Evolutionary conservation across 192 early-diverging fungal genomes (phyloP).

Genomic region (Dimargaris cristalligena): DNA sequence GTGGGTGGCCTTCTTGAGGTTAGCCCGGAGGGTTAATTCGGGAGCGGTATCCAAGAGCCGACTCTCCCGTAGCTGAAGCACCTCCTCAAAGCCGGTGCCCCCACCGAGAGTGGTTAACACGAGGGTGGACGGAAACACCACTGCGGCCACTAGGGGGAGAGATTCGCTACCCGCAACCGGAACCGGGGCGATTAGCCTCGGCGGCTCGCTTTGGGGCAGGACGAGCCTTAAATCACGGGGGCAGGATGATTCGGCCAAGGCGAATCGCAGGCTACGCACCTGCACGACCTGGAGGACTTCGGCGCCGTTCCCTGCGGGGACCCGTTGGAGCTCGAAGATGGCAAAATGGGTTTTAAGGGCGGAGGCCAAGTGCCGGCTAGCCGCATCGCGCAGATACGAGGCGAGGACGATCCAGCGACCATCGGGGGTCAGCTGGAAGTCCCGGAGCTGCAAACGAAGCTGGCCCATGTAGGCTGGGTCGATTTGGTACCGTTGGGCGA

Average conservation of each 20-base stretch:
- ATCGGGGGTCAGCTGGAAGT: slow-evolving; percentile 15
- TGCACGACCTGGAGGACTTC: not conserved
- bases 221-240: no score
- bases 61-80: slow-evolving; percentile 15
- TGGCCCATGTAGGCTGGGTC: slow-evolving; percentile 4
- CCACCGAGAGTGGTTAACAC: not conserved
- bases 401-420: slow-evolving; percentile 12
- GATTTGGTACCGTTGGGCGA: slow-evolving; percentile 8
- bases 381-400: not conserved
- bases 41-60: slow-evolving; percentile 10
- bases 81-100: slow-evolving; percentile 16
- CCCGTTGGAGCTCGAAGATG: not conserved
- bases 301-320: no score
- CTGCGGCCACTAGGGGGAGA: slow-evolving; percentile 15
- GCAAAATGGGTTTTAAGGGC: not conserved
- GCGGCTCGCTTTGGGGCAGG: slow-evolving; percentile 17
- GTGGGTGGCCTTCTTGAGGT: no score
- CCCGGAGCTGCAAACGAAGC: slow-evolving; percentile 13
- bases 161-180: no score
- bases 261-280: not conserved
- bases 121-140: slow-evolving; percentile 14
- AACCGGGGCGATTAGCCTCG: no score
- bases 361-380: not conserved
- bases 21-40: not conserved
- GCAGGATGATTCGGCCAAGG: not conserved